Percentiles rank a stretch among this genome's conserved stretches.
Conservation (phyloP, 1,139 yeast genomes). For the Entelexis paramagnoliae region DNA sequence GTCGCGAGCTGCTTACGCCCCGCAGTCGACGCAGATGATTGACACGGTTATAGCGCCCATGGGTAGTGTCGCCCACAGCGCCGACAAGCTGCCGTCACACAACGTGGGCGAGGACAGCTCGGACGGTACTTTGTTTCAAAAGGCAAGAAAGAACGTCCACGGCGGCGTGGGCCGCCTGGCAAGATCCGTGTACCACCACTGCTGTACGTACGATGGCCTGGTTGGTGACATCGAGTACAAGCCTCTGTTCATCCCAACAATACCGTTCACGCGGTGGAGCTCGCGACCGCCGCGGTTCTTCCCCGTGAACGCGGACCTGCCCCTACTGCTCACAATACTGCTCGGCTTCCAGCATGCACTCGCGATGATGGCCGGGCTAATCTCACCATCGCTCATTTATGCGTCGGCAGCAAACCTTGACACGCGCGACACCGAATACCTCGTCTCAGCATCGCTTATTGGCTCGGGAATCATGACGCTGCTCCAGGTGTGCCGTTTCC, state of each 20-base stretch:
- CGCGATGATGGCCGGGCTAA: constrained; percentile 85
- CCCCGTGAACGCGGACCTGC: constrained; percentile 69
- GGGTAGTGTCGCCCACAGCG: neutral
- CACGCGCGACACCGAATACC: constrained; percentile 46
- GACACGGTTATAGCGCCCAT: neutral
- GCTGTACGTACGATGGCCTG: constrained; percentile 54
- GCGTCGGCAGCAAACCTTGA: constrained; percentile 50
- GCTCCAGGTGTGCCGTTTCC: constrained; percentile 73
- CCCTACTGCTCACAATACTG: constrained; percentile 58
- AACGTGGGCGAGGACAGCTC: neutral
- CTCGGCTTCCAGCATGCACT: constrained; percentile 80
- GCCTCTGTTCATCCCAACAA: constrained; percentile 61
- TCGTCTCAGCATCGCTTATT: constrained; percentile 69
- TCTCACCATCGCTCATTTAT: constrained; percentile 73
- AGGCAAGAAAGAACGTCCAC: neutral
- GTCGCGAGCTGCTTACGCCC: neutral
- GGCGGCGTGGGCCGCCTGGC: neutral
- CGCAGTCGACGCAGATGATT: neutral
- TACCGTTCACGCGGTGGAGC: constrained; percentile 50
- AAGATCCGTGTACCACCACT: neutral
- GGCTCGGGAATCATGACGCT: constrained; percentile 63
- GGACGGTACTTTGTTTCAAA: neutral
- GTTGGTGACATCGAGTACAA: constrained; percentile 76
- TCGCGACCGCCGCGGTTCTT: constrained; percentile 59
- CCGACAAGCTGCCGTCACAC: neutral